Percentiles rank a stretch among this genome's conserved stretches.
These are phyloP conservation scores for Hypoxylon sp. DNA, from an alignment of 2,329 filamentous ascomycete genomes.

Conservation along the genomic window DNA sequence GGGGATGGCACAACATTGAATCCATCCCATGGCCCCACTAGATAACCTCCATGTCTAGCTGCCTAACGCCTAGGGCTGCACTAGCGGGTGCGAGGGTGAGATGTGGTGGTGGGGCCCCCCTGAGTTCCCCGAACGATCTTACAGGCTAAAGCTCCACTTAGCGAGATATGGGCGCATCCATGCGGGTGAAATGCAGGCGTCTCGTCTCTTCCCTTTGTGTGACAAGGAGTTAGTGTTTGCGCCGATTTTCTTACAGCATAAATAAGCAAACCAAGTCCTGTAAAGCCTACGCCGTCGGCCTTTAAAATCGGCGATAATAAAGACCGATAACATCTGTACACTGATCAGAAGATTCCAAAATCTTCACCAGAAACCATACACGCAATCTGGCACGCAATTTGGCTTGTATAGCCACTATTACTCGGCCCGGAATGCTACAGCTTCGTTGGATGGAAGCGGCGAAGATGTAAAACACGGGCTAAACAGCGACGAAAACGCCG, in stretches of 20 bases:
- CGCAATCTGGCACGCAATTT: not conserved
- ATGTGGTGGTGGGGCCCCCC: not conserved
- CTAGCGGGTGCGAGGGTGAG: not conserved
- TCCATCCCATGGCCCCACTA: not conserved
- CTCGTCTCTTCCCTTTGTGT: not conserved
- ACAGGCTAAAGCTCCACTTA: slow-evolving; percentile 1
- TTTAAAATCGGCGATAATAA: slow-evolving; percentile 5
- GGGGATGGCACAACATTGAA: too few relatives aligned
- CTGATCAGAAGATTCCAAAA: not conserved
- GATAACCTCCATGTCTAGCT: slow-evolving; percentile 3
- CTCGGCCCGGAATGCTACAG: slow-evolving; percentile 3
- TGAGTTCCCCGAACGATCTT: not conserved
- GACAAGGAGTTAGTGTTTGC: not conserved
- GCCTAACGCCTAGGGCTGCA: slow-evolving; percentile 2
- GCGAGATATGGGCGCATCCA: not conserved
- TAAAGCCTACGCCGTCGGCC: not conserved
- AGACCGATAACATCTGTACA: not conserved
- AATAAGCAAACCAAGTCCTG: not conserved
- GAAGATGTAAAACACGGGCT: slow-evolving; percentile 1
- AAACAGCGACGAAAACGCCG: not conserved
- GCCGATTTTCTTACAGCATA: slow-evolving; percentile 4
- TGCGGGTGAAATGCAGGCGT: not conserved
- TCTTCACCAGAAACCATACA: not conserved
- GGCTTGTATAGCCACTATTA: not conserved
- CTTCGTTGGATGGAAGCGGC: not conserved